Percentiles rank a stretch among this genome's conserved stretches.
These are phyloP conservation scores for Spathaspora hagerdaliae DNA, from an alignment of 805 yeast species.

Conservation along the genomic window DNA sequence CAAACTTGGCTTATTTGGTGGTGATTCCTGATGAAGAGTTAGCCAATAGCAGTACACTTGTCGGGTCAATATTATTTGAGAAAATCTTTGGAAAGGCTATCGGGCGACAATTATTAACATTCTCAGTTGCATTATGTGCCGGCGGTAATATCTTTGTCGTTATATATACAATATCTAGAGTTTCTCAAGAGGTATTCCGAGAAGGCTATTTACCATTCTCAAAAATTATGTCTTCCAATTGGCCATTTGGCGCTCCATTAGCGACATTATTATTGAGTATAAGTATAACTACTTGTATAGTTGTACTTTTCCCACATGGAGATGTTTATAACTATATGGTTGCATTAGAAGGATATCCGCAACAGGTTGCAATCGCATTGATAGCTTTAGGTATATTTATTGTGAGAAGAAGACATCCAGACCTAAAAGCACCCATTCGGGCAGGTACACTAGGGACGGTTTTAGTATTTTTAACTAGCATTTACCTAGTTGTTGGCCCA, in stretches of 20 bases:
- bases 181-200: constrained; percentile 61
- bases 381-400: constrained; percentile 57
- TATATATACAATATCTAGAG: constrained; percentile 53
- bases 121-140: constrained; percentile 57
- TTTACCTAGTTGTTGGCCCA: constrained; percentile 50
- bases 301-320: constrained; percentile 41
- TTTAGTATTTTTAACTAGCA: constrained; percentile 42
- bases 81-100: constrained; percentile 49
- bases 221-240: constrained; percentile 47
- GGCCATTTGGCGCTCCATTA: constrained; percentile 55
- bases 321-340: constrained; percentile 51
- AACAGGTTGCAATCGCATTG: constrained; percentile 46
- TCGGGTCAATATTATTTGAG: constrained; percentile 56
- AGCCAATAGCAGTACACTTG: constrained; percentile 50
- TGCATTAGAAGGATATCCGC: constrained; percentile 49
- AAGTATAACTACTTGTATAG: constrained; percentile 34
- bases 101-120: constrained; percentile 52
- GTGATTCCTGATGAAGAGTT: constrained; percentile 53
- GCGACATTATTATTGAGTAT: constrained; percentile 46
- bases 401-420: constrained; percentile 47
- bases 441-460: constrained; percentile 47
- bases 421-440: constrained; percentile 46
- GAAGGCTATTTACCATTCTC: constrained; percentile 61
- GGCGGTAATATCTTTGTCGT: constrained; percentile 64
- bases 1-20: constrained; percentile 54